Base-by-base conservation (phyloP, 306 rosid genomes). In the Corylus americana region DNA sequence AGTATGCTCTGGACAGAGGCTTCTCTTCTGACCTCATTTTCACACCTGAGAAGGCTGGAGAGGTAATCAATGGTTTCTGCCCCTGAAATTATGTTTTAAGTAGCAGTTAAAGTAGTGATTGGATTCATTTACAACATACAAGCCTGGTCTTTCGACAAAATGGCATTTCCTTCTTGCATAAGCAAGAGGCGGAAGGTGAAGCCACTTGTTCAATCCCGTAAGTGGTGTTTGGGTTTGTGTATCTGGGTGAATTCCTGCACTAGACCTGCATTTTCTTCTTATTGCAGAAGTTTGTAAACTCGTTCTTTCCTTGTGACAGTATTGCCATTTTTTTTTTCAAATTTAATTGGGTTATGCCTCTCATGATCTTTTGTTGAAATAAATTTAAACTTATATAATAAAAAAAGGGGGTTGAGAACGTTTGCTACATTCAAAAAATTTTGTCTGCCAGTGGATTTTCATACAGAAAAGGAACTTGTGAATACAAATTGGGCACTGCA, bases 31-130 rank as follows among this genome's bases (percentile, higher is more conserved):
- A 92, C 75, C 88, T 88, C 55, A 90, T 94, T 83, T 90, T 94
- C 85, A 87, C 97, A 48, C 97, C 98, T 31, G 82, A 89, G 71
- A 79, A 85, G 44, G 90, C 95, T 50, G 93, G 97, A 67, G 98
- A 94, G 77, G 98, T 88, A 84, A 77, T 77, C 39, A 8, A 22
- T 55, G 16, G 12, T 62, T 63, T 68, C 12, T n/a, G 1, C n/a
- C 27, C 10, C 17, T 80, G 31, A 14, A 48, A 57, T 45, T 39
- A 25, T 16, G 9, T 35, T 54, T 17, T n/a, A 64, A 72, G 67
- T 49, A 42, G 25, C 27, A 53, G 69, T 72, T 64, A 45, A 66
- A 31, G 44, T 73, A 20, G 51, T 16, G 45, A 37, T 14, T 8
- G 45, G 29, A 27, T 51, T 4, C 20, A 8, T 74, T 73, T 25